phyloP scores from a whole-genome alignment of 2,329 filamentous ascomycete species.

The Elsinoe batatas region DNA sequence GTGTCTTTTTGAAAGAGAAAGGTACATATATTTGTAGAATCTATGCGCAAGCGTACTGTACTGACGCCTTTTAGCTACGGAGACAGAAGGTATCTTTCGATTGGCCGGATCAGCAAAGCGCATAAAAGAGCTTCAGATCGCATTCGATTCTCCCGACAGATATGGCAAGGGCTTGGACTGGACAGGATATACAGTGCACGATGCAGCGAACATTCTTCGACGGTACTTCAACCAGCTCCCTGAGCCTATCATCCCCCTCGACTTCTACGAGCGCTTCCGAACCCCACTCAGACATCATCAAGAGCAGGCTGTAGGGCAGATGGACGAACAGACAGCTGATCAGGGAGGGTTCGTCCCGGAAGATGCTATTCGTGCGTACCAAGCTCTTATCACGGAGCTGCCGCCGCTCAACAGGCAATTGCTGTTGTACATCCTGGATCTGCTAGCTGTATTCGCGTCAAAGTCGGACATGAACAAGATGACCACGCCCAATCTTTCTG shows the following conservation, averaged over 20 bases:
- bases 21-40: constrained; percentile 47
- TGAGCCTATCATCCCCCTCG: constrained; percentile 89
- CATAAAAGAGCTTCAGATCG: constrained; percentile 87
- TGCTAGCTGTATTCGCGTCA: constrained; percentile 91
- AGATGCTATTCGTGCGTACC: constrained; percentile 71
- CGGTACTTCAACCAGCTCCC: constrained; percentile 93
- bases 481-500: constrained; percentile 86
- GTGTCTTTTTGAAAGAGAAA: constrained; percentile 95
- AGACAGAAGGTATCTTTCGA: constrained; percentile 92
- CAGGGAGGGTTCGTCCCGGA: constrained; percentile 64
- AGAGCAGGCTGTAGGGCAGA: constrained; percentile 59
- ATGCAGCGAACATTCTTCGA: constrained; percentile 91
- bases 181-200: constrained; percentile 96
- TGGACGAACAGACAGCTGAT: constrained; percentile 54
- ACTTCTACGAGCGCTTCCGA: constrained; percentile 85
- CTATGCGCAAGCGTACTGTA: background rate
- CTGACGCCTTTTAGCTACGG: constrained; percentile 55
- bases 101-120: constrained; percentile 93
- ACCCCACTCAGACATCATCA: constrained; percentile 65
- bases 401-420: constrained; percentile 89
- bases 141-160: constrained; percentile 88
- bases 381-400: constrained; percentile 82
- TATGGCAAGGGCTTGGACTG: constrained; percentile 96
- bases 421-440: constrained; percentile 87
- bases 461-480: constrained; percentile 96